Conservation (phyloP, 1,139 yeast genomes). For the Geotrichum histeridarum region DNA sequence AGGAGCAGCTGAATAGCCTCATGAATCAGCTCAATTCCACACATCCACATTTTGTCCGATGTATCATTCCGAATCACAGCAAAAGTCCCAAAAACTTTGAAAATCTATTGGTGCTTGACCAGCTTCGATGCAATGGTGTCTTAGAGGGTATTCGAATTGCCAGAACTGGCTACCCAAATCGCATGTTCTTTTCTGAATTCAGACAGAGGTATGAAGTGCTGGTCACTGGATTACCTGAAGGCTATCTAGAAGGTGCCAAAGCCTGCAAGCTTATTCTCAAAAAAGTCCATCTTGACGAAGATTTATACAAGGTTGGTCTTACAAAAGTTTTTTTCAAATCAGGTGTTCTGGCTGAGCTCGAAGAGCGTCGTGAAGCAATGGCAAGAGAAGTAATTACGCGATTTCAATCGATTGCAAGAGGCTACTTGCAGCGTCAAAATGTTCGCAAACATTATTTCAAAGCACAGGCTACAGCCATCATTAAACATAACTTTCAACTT, state of each 20-base stretch:
- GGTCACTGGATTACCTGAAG: slow-evolving; percentile 41
- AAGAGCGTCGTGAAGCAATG: slow-evolving; percentile 66
- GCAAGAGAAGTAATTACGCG: slow-evolving; percentile 53
- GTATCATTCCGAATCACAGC: slow-evolving; percentile 82
- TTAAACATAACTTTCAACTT: slow-evolving; percentile 57
- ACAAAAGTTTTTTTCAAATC: slow-evolving; percentile 94
- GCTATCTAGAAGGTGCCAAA: slow-evolving; percentile 46
- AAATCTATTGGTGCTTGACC: slow-evolving; percentile 74
- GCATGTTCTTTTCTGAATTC: slow-evolving; percentile 79
- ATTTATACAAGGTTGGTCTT: slow-evolving; percentile 68
- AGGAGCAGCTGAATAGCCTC: slow-evolving; percentile 70
- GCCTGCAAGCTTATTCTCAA: slow-evolving; percentile 66
- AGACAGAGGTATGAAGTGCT: slow-evolving; percentile 67
- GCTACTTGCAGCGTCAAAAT: slow-evolving; percentile 53
- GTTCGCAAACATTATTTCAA: slow-evolving; percentile 51
- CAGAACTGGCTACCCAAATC: slow-evolving; percentile 93
- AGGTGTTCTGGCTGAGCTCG: slow-evolving; percentile 90
- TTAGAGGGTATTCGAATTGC: slow-evolving; percentile 96
- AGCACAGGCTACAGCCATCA: slow-evolving; percentile 64
- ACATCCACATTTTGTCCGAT: slow-evolving; percentile 94
- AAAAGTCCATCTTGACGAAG: slow-evolving; percentile 55
- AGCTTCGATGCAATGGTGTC: slow-evolving; percentile 94
- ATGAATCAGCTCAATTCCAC: slow-evolving; percentile 74
- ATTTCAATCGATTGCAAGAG: slow-evolving; percentile 66
- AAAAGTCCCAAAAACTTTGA: slow-evolving; percentile 71